phyloP scores from a whole-genome alignment of 306 rosid genomes.

The Nissolia schottii region DNA sequence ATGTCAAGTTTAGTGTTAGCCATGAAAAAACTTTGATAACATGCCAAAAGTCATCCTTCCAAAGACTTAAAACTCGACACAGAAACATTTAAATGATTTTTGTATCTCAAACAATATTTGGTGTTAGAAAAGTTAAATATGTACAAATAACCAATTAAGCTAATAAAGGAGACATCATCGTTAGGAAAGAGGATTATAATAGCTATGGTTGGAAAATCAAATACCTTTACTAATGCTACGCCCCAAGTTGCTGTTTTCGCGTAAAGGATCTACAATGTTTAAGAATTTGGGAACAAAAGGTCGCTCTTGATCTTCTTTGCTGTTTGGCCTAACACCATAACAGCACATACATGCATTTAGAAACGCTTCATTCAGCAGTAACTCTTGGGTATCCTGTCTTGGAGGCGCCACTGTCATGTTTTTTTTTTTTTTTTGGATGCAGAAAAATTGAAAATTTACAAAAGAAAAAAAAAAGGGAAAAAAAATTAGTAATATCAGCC shows the following conservation, averaged over 20 bases:
- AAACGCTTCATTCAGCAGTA: slow-evolving; percentile 50
- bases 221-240: slow-evolving; percentile 78
- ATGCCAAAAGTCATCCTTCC: too few relatives aligned
- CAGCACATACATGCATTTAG: slow-evolving; percentile 42
- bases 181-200: background rate
- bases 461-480: background rate
- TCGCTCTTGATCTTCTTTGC: slow-evolving; percentile 44
- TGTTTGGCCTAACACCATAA: slow-evolving; percentile 49
- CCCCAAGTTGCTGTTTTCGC: slow-evolving; percentile 73
- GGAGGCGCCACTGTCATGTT: slow-evolving; percentile 72
- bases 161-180: too few relatives aligned
- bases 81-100: too few relatives aligned
- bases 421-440: slow-evolving; percentile 3
- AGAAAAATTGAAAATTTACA: background rate
- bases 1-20: too few relatives aligned
- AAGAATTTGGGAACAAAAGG: slow-evolving; percentile 60
- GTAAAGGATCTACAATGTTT: slow-evolving; percentile 76
- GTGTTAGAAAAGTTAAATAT: too few relatives aligned
- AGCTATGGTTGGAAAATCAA: background rate
- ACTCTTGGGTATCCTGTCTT: slow-evolving; percentile 47
- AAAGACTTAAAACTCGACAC: too few relatives aligned
- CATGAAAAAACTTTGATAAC: too few relatives aligned
- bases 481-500: too few relatives aligned
- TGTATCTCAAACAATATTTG: too few relatives aligned
- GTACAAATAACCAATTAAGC: too few relatives aligned